A percentile compares a stretch with the other conserved stretches of the same genome.
phyloP scores from a whole-genome alignment of 2,329 filamentous ascomycete genomes.

The Aspergillus nomiae region DNA sequence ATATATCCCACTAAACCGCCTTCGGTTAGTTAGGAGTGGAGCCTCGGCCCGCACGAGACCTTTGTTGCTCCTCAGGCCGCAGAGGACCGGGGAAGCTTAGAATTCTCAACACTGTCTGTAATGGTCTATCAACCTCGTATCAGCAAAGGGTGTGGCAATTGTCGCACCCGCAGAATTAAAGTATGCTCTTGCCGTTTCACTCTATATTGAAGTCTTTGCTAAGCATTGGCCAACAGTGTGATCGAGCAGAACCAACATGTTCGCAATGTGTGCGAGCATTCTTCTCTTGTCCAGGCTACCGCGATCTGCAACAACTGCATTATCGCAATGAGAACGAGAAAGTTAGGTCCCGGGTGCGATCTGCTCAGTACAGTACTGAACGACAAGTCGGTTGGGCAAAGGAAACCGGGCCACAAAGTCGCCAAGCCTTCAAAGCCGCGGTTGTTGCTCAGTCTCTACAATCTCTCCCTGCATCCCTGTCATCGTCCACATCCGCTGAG shows the following conservation, averaged over 20 bases:
- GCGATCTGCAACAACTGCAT: not conserved
- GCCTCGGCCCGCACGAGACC: not conserved
- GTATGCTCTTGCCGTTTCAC: not conserved
- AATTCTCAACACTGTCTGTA: not conserved
- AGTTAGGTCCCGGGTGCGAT: not conserved
- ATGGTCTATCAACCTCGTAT: not conserved
- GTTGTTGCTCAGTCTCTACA: not conserved
- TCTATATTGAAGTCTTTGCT: not conserved
- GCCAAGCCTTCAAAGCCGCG: not conserved
- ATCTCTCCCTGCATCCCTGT: not conserved
- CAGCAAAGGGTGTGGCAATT: not conserved
- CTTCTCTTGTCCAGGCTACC: not conserved
- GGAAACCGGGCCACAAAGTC: not conserved
- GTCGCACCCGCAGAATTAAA: not conserved
- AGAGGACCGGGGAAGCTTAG: not conserved
- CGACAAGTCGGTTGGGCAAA: not conserved
- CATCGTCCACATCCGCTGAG: not conserved
- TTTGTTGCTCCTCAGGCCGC: not conserved
- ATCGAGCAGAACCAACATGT: conserved; percentile 1
- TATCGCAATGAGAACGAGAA: not conserved
- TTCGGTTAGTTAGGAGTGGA: too few relatives aligned
- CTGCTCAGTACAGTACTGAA: not conserved
- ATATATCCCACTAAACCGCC: too few relatives aligned
- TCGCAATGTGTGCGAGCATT: not conserved
- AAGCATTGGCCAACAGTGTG: not conserved